Evolutionary conservation across 257 asterid genomes (phyloP), one percentile per base, ranked within the genome.

Genomic region (Gentiana dahurica): DNA sequence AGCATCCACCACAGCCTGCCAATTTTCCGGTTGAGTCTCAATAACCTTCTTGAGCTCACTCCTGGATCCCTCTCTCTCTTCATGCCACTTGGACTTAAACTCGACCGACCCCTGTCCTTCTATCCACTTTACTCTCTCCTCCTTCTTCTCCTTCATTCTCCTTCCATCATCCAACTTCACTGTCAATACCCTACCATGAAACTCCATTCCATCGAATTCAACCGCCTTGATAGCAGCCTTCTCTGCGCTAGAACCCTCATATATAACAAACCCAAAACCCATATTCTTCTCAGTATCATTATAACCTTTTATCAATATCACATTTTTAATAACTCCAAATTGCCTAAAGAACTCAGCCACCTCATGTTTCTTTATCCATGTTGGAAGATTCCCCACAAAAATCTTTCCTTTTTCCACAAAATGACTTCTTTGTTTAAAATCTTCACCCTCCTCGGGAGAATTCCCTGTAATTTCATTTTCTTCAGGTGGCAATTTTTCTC

Each of bases 201-300:
- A 91, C 76, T 91, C 98, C 57, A 91, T 75, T 47, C 98, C 98
- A 70, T 91, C 98, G 69, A 87, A 87, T 72, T 91, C 98, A 54
- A 85, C 93, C 37, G 98, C 97, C 80, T 85, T 87, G 79, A 80
- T 75, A 5, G 98, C 98, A 36, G 93, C 83, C 79, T 81, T 83
- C 62, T 83, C 95, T 0, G 97, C 97, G 44, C 71, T 73, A 10
- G 65, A 24, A 62, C 93, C 97, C 15, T 76, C 81, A 60, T 79
- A 92, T 38, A 85, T 72, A 65, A 92, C 95, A 70, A 92, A 92
- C 58, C 97, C 98, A 75, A 81, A 92, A 11, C 98, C 98, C 91
- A 81, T 79, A 67, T 92, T 92, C 75, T 81, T 78, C 78, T 88
- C 95, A 8, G 79, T 58, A 34, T 88, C 94, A 63, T 85, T 77